These are phyloP conservation scores for Allomyces arbusculus DNA, from an alignment of 192 early-diverging fungal genomes.

Conservation along the genomic window DNA sequence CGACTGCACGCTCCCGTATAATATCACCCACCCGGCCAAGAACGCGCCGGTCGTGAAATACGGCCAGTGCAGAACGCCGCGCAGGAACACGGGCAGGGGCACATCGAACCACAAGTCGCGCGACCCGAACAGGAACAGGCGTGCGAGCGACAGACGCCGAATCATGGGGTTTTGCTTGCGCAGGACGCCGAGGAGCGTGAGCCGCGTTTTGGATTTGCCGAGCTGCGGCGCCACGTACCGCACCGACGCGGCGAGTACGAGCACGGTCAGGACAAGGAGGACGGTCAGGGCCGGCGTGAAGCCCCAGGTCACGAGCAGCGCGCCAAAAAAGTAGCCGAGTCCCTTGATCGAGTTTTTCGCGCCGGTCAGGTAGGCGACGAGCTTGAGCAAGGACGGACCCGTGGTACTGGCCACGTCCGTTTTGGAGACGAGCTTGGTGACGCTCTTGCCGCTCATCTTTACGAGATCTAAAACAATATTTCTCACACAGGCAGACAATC, in stretches of 20 bases:
- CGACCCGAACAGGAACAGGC: constrained; percentile 22
- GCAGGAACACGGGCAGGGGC: constrained; percentile 13
- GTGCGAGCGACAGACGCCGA: constrained; percentile 14
- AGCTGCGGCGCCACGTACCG: constrained; percentile 8
- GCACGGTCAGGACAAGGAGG: constrained; percentile 9
- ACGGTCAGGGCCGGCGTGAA: constrained; percentile 15
- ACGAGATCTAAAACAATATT: constrained; percentile 18
- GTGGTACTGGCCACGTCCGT: neutral
- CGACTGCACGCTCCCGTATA: constrained; percentile 21
- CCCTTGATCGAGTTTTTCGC: constrained; percentile 27
- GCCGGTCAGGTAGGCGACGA: constrained; percentile 24
- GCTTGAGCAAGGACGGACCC: constrained; percentile 12
- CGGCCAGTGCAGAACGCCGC: constrained; percentile 15
- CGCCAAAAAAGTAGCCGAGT: constrained; percentile 21
- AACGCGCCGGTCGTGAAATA: constrained; percentile 13
- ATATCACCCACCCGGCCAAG: constrained; percentile 21
- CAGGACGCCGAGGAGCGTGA: constrained; percentile 11
- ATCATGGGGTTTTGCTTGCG: constrained; percentile 6
- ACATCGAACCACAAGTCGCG: constrained; percentile 25
- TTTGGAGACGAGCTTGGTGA: constrained; percentile 20
- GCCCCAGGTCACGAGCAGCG: constrained; percentile 11
- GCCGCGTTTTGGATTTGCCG: constrained; percentile 6
- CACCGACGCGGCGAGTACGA: constrained; percentile 3
- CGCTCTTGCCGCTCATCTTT: constrained; percentile 20
- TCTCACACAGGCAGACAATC: neutral